Evolutionary conservation across 2,329 filamentous ascomycete species (phyloP).

Genomic region (Cercospora janseana): DNA sequence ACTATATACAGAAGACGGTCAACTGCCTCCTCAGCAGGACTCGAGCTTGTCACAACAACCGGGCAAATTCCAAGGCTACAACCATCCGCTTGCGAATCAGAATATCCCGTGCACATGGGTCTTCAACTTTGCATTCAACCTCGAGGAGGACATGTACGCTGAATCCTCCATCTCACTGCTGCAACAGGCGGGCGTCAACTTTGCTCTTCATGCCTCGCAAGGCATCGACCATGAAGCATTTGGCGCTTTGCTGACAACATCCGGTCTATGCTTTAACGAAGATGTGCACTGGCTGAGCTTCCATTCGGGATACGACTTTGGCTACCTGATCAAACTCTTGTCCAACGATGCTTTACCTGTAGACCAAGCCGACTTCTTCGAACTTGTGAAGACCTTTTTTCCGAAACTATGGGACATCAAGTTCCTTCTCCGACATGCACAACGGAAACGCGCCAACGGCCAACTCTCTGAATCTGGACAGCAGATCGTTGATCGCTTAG

Average conservation of each 20-base stretch:
- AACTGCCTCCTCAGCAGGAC: constrained; percentile 71
- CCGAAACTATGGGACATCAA: constrained; percentile 94
- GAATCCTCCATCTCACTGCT: constrained; percentile 91
- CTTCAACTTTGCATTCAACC: constrained; percentile 96
- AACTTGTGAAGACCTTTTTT: constrained; percentile 87
- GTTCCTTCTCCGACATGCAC: constrained; percentile 88
- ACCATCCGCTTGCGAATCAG: constrained; percentile 45
- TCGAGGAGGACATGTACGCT: constrained; percentile 96
- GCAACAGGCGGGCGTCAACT: constrained; percentile 89
- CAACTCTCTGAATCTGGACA: constrained; percentile 31
- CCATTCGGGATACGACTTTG: constrained; percentile 97
- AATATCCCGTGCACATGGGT: constrained; percentile 85
- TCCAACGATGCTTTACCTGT: constrained; percentile 78
- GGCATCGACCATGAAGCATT: constrained; percentile 91
- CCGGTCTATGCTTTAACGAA: constrained; percentile 82
- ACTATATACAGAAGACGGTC: constrained; percentile 85
- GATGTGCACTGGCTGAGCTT: constrained; percentile 96
- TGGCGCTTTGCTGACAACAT: constrained; percentile 84
- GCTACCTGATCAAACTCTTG: constrained; percentile 92
- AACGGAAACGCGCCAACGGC: constrained; percentile 41
- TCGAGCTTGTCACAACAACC: constrained; percentile 46
- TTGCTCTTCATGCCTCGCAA: constrained; percentile 75
- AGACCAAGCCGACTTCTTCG: constrained; percentile 85
- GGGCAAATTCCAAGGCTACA: constrained; percentile 43
- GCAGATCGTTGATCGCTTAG: constrained; percentile 73